Conservation (phyloP, 805 yeast genomes). For the Saccharomycopsis vini region DNA sequence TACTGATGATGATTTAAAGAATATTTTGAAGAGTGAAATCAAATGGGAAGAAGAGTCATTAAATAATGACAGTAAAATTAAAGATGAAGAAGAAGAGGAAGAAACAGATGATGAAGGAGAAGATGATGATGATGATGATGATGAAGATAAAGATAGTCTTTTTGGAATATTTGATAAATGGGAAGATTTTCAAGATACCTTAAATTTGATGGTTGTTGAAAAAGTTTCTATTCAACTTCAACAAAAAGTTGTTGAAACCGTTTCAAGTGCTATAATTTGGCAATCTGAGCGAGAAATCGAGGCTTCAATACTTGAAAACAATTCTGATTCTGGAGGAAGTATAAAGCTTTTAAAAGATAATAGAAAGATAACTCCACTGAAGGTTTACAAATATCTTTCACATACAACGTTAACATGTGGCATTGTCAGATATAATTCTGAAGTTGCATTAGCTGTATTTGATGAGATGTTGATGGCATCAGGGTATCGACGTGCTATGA, state of each 20-base stretch:
- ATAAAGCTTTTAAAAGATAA: background rate
- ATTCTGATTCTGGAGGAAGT: background rate
- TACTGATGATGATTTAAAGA: conserved; percentile 4
- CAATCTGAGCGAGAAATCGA: conserved; percentile 3
- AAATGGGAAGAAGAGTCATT: background rate
- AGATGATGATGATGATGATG: conserved; percentile 5
- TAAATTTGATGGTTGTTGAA: conserved; percentile 3
- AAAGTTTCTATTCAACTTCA: background rate
- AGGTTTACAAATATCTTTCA: background rate
- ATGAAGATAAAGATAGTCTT: background rate
- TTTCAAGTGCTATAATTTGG: background rate
- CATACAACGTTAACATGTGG: background rate
- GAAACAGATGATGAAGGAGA: conserved; percentile 5
- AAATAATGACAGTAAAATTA: background rate
- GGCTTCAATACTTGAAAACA: background rate
- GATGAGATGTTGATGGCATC: conserved; percentile 64
- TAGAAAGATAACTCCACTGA: background rate
- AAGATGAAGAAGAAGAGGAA: conserved; percentile 5
- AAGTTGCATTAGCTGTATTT: conserved; percentile 44
- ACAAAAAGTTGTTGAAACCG: background rate
- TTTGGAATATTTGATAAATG: background rate
- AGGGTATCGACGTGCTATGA: conserved; percentile 53
- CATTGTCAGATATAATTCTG: conserved; percentile 38
- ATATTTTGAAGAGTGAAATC: background rate
- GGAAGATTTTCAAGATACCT: conserved; percentile 1